Evolutionary conservation across 768 basidiomycete species (phyloP).

Genomic region (Pisolithus marmoratus): DNA sequence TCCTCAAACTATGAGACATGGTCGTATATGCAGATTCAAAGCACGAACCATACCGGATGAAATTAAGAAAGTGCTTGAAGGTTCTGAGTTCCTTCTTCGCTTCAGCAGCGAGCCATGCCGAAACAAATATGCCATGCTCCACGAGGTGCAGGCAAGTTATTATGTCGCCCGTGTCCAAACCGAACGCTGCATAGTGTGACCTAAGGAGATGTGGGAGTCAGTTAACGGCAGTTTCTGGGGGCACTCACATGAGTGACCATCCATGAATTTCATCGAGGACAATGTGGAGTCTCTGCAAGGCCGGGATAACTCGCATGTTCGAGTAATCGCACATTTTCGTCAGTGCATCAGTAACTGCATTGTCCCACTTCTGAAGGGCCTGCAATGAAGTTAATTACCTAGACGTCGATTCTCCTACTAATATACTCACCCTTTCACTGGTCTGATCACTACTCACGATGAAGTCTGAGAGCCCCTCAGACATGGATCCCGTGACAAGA

Average conservation of each 20-base stretch:
- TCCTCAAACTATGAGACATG: slow-evolving; percentile 15
- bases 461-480: slow-evolving; percentile 68
- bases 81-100: slow-evolving; percentile 63
- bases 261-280: slow-evolving; percentile 74
- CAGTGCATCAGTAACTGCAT: slow-evolving; percentile 63
- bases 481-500: slow-evolving; percentile 64
- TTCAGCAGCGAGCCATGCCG: slow-evolving; percentile 62
- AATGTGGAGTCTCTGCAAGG: slow-evolving; percentile 71
- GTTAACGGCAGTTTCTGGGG: slow-evolving; percentile 7
- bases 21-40: slow-evolving; percentile 5
- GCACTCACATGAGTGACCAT: slow-evolving; percentile 66
- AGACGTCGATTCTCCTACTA: slow-evolving; percentile 5
- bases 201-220: slow-evolving; percentile 33
- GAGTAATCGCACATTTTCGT: slow-evolving; percentile 68
- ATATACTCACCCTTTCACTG: slow-evolving; percentile 64
- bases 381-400: slow-evolving; percentile 29
- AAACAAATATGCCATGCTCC: slow-evolving; percentile 53
- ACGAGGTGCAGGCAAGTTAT: slow-evolving; percentile 47
- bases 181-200: slow-evolving; percentile 51
- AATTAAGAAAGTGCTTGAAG: slow-evolving; percentile 75
- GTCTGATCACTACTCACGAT: slow-evolving; percentile 73
- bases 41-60: slow-evolving; percentile 66
- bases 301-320: slow-evolving; percentile 64
- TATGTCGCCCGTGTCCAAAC: slow-evolving; percentile 46
- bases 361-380: slow-evolving; percentile 83